phyloP scores from a whole-genome alignment of 163 green algal species.

The Coccomyxa subellipsoidea region DNA sequence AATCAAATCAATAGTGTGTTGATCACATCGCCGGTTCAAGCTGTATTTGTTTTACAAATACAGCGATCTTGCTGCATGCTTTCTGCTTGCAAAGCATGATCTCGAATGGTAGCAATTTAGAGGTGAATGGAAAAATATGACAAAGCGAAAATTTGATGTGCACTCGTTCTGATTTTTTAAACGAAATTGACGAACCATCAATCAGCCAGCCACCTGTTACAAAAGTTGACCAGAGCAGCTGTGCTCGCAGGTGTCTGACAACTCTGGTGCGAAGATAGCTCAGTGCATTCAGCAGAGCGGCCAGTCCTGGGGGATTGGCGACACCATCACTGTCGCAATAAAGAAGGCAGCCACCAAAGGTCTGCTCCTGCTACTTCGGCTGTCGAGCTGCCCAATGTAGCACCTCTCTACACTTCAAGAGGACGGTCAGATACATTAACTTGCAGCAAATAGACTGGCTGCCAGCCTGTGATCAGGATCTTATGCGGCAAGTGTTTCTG shows the following conservation, averaged over 20 bases:
- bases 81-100: neutral
- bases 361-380: too few relatives aligned
- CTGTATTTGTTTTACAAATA: neutral
- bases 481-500: too few relatives aligned
- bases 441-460: too few relatives aligned
- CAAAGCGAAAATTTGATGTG: neutral
- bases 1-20: too few relatives aligned
- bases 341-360: slow-evolving; percentile 41
- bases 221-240: neutral
- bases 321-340: slow-evolving; percentile 67
- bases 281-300: slow-evolving; percentile 56
- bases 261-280: slow-evolving; percentile 56
- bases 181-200: neutral
- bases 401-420: too few relatives aligned
- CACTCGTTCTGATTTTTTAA: neutral
- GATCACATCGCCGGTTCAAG: too few relatives aligned
- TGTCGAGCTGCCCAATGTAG: too few relatives aligned
- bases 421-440: too few relatives aligned
- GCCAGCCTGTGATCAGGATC: too few relatives aligned
- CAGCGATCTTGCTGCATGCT: neutral
- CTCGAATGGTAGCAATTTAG: neutral
- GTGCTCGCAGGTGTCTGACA: slow-evolving; percentile 45
- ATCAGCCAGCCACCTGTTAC: neutral
- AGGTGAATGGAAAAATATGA: neutral
- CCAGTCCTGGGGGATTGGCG: slow-evolving; percentile 43